Percentiles rank a stretch among this genome's conserved stretches.
phyloP scores from a whole-genome alignment of 129 eudicot genomes.

The Flaveria linearis region DNA sequence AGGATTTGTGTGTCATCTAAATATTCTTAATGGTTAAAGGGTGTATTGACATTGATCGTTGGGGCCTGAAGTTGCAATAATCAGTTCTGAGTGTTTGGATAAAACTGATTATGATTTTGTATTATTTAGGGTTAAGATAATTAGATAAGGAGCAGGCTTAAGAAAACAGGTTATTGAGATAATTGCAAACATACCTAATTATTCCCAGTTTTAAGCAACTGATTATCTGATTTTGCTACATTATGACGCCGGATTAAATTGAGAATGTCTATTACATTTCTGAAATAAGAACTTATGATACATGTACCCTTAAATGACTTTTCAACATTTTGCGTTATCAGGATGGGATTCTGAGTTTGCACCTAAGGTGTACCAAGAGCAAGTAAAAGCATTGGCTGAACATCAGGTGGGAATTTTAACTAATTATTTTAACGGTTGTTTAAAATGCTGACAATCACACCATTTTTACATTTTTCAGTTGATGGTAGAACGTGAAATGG shows the following conservation, averaged over 20 bases:
- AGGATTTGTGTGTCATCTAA: neutral
- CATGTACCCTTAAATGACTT: no score
- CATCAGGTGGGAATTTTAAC: constrained; percentile 62
- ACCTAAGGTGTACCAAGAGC: constrained; percentile 80
- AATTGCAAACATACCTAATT: no score
- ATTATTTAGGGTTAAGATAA: no score
- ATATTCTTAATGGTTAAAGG: no score
- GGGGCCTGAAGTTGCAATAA: neutral
- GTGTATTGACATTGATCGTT: no score
- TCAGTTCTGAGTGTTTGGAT: neutral
- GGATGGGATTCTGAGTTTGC: constrained; percentile 99
- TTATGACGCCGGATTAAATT: no score
- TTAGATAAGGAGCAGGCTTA: neutral
- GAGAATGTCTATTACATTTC: neutral
- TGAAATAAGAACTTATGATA: constrained; percentile 13
- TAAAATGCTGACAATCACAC: neutral
- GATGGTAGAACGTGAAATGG: constrained; percentile 82
- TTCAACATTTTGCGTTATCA: constrained; percentile 31
- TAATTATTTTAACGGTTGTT: neutral
- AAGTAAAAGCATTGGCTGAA: constrained; percentile 87
- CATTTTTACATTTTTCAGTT: constrained; percentile 40
- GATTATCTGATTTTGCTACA: no score
- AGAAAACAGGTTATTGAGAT: neutral
- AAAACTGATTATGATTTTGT: neutral
- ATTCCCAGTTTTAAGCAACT: no score